A percentile compares a stretch with the other conserved stretches of the same genome.
These are phyloP conservation scores for Chionographis japonica DNA, from an alignment of 106 monocot genomes.

Conservation along the genomic window DNA sequence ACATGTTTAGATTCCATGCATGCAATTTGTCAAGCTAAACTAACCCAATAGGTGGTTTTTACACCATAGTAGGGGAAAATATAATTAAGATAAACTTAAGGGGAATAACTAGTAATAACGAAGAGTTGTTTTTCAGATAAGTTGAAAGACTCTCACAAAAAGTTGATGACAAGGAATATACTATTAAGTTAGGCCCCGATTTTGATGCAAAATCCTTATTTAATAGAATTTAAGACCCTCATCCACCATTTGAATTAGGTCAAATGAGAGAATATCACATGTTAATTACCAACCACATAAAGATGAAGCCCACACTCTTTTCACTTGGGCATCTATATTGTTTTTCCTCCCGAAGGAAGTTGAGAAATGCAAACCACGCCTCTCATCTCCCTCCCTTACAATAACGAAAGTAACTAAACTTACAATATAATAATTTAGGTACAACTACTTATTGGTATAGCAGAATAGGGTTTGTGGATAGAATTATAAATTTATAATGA, in stretches of 20 bases:
- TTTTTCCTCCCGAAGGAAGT: conserved; percentile 21
- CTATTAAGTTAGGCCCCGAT: background rate
- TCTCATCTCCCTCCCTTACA: conserved; percentile 9
- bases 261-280: conserved; percentile 25
- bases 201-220: conserved; percentile 1
- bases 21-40: conserved; percentile 7
- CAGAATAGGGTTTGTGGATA: too few species aligned
- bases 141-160: conserved; percentile 18
- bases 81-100: background rate
- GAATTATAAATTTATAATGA: too few species aligned
- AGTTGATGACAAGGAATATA: conserved; percentile 19
- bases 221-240: background rate
- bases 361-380: conserved; percentile 27
- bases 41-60: background rate
- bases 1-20: conserved; percentile 8
- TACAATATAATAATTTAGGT: too few species aligned
- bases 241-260: conserved; percentile 1
- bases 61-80: too few species aligned
- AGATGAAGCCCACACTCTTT: conserved; percentile 46
- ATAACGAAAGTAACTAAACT: conserved; percentile 10
- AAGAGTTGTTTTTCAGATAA: background rate
- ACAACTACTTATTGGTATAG: too few species aligned
- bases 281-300: conserved; percentile 14
- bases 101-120: conserved; percentile 1
- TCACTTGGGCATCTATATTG: conserved; percentile 40